These are phyloP conservation scores for Amaranthus hypochondriacus DNA, from an alignment of 148 eudicot species.

Conservation along the genomic window DNA sequence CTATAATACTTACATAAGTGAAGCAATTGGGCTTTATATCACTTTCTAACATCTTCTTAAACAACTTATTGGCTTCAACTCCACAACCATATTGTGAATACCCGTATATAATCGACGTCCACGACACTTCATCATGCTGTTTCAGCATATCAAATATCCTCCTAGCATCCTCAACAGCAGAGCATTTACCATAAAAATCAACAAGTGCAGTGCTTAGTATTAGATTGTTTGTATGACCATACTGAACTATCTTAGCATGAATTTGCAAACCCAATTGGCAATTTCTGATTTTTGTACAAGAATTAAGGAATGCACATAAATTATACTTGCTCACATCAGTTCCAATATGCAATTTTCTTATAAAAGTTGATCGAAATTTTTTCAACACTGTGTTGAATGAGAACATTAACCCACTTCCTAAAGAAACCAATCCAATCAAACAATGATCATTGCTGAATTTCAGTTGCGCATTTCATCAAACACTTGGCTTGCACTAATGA, in stretches of 20 bases:
- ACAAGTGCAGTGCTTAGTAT: constrained; percentile 33
- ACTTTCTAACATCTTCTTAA: constrained; percentile 33
- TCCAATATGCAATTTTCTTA: constrained; percentile 12
- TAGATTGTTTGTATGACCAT: constrained; percentile 31
- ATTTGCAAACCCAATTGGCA: constrained; percentile 30
- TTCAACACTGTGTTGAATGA: not conserved
- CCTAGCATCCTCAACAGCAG: constrained; percentile 30
- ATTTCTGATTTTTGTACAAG: constrained; percentile 31
- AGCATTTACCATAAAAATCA: constrained; percentile 39
- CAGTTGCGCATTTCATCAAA: constrained; percentile 22
- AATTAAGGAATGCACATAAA: constrained; percentile 31
- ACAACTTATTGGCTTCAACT: constrained; percentile 28
- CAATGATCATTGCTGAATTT: not conserved
- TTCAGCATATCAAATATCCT: constrained; percentile 38
- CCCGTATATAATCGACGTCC: constrained; percentile 44
- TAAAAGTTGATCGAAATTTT: constrained; percentile 1
- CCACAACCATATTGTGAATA: constrained; percentile 26
- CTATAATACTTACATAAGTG: constrained; percentile 38
- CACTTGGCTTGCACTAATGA: constrained; percentile 15
- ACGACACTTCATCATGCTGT: constrained; percentile 39
- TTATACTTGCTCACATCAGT: constrained; percentile 27
- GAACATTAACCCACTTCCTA: not conserved
- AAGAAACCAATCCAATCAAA: not conserved
- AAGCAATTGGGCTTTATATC: constrained; percentile 34
- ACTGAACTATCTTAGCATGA: constrained; percentile 33